Evolutionary conservation across 148 eudicot genomes (phyloP).

Genomic region (Rhododendron simsii): DNA sequence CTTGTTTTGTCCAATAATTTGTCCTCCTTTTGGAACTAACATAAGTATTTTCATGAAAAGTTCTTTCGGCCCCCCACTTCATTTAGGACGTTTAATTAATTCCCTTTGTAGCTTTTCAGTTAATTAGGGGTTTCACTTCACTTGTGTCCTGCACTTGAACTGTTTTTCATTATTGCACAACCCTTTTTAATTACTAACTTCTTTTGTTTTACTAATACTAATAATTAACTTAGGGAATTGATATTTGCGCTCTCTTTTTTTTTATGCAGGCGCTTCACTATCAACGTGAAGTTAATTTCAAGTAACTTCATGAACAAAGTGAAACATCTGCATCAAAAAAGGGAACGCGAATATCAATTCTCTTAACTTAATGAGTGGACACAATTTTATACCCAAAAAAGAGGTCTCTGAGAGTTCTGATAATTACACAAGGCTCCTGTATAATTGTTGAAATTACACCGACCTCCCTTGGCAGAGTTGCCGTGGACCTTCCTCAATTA

Average conservation of each 20-base stretch:
- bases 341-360: no score
- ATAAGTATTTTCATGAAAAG: neutral
- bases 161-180: neutral
- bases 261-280: no score
- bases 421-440: neutral
- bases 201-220: neutral
- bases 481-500: neutral
- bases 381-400: neutral
- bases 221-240: no score
- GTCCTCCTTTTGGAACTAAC: neutral
- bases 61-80: neutral
- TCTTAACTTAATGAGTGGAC: neutral
- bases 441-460: neutral
- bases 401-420: neutral
- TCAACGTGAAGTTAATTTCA: no score
- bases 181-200: neutral
- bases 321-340: no score
- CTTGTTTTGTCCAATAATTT: neutral
- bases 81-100: neutral
- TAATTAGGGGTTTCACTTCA: neutral
- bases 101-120: neutral
- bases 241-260: no score
- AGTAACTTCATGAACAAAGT: no score
- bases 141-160: neutral
- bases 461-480: neutral